Evolutionary conservation across 2,329 filamentous ascomycete species (phyloP).

Genomic region (Geosmithia putterillii): DNA sequence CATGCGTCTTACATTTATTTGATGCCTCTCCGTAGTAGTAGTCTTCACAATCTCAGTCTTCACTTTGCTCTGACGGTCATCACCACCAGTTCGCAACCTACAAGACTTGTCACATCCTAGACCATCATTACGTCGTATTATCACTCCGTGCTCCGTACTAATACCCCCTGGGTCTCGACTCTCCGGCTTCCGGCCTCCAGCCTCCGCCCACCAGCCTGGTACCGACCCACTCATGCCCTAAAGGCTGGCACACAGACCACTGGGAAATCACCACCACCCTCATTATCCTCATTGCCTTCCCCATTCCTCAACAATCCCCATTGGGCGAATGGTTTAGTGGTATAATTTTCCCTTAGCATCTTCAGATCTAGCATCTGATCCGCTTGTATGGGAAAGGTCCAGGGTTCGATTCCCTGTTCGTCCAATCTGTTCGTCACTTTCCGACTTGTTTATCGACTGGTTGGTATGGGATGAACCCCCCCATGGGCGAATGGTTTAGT

Average conservation of each 20-base stretch:
- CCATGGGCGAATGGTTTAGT: background rate
- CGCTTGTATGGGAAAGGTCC: slow-evolving; percentile 3
- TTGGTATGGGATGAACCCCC: background rate
- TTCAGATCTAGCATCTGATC: background rate
- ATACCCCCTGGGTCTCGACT: too few species aligned
- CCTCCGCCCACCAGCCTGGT: background rate
- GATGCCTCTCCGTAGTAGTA: too few species aligned
- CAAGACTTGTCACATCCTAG: too few species aligned
- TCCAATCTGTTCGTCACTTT: too few species aligned
- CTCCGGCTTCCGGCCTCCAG: background rate
- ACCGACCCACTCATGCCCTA: too few species aligned
- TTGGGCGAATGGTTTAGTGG: slow-evolving; percentile 11
- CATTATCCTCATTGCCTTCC: background rate
- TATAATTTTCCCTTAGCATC: slow-evolving; percentile 10
- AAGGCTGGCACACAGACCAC: background rate
- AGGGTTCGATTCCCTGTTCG: slow-evolving; percentile 5
- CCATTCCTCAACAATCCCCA: background rate
- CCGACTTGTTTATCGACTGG: background rate
- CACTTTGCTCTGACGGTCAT: too few species aligned
- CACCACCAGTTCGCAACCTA: too few species aligned
- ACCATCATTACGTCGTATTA: too few species aligned
- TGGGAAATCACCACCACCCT: background rate
- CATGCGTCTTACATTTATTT: too few species aligned
- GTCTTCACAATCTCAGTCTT: too few species aligned
- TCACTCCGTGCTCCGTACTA: too few species aligned